A percentile compares a stretch with the other conserved stretches of the same genome.
Conservation (phyloP, 441 rosid genomes). For the Populus hybrid region DNA sequence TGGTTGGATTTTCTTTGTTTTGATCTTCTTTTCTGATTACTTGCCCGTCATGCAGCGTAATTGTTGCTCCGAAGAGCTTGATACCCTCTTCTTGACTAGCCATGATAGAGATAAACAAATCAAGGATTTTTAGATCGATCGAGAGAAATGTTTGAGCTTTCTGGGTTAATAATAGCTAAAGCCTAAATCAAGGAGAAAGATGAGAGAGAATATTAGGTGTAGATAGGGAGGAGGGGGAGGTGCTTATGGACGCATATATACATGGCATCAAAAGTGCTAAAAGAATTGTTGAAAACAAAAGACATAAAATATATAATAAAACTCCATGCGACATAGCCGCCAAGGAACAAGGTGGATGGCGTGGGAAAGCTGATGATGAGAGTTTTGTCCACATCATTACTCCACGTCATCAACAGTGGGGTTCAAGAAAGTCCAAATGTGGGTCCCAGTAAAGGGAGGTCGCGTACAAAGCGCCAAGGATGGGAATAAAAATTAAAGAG, state of each 20-base stretch:
- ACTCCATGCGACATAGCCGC: conserved; percentile 25
- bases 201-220: not conserved
- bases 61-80: conserved; percentile 76
- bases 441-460: conserved; percentile 39
- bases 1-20: conserved; percentile 31
- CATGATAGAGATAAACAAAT: conserved; percentile 27
- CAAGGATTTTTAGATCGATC: not conserved
- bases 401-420: conserved; percentile 36
- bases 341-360: conserved; percentile 34
- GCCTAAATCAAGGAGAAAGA: not conserved
- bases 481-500: conserved; percentile 18
- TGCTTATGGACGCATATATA: not conserved
- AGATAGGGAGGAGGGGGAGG: conserved; percentile 9
- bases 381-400: conserved; percentile 57
- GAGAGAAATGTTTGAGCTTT: not conserved
- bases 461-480: conserved; percentile 34
- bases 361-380: conserved; percentile 47
- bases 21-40: conserved; percentile 29
- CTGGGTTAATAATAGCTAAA: not conserved
- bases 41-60: conserved; percentile 52
- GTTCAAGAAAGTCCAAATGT: conserved; percentile 17
- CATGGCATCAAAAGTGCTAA: not conserved
- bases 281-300: not conserved
- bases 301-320: not conserved
- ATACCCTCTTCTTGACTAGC: conserved; percentile 61